Percentiles rank a stretch among this genome's conserved stretches.
Evolutionary conservation across 768 basidiomycete genomes (phyloP).

Genomic region (Russula brevipes): DNA sequence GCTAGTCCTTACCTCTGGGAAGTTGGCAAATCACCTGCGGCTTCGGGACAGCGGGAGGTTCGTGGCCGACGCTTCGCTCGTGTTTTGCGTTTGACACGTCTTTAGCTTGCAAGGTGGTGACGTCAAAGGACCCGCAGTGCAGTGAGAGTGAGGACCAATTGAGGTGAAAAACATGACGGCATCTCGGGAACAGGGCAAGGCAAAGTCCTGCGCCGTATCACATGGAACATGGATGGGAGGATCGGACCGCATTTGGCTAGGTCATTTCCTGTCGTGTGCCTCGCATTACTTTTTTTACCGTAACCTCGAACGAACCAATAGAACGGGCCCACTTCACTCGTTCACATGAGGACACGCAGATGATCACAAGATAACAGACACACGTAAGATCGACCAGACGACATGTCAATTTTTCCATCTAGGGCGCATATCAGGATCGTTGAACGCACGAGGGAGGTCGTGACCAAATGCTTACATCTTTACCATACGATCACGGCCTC

Average conservation of each 20-base stretch:
- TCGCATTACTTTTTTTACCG: neutral
- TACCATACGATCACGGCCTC: slow-evolving; percentile 85
- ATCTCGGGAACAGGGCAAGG: neutral
- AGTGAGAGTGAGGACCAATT: too few species aligned
- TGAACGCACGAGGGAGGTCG: neutral
- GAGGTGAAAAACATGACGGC: neutral
- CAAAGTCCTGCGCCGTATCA: neutral
- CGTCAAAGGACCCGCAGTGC: too few species aligned
- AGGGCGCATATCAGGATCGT: neutral
- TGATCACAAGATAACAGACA: neutral
- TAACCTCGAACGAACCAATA: slow-evolving; percentile 3
- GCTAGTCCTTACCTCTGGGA: too few species aligned
- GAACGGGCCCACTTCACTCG: neutral
- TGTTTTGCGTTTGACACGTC: too few species aligned
- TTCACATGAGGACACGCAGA: neutral
- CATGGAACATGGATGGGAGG: neutral
- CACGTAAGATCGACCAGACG: neutral
- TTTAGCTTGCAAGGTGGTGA: too few species aligned
- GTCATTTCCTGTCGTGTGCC: neutral
- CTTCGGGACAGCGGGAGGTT: too few species aligned
- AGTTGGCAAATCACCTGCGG: too few species aligned
- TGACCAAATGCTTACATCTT: slow-evolving; percentile 68
- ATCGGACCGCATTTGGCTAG: neutral
- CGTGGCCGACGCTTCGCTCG: too few species aligned
- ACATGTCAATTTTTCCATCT: slow-evolving; percentile 25